Evolutionary conservation across 2,329 filamentous ascomycete genomes (phyloP).

Genomic region (Ophiobolus disseminans): DNA sequence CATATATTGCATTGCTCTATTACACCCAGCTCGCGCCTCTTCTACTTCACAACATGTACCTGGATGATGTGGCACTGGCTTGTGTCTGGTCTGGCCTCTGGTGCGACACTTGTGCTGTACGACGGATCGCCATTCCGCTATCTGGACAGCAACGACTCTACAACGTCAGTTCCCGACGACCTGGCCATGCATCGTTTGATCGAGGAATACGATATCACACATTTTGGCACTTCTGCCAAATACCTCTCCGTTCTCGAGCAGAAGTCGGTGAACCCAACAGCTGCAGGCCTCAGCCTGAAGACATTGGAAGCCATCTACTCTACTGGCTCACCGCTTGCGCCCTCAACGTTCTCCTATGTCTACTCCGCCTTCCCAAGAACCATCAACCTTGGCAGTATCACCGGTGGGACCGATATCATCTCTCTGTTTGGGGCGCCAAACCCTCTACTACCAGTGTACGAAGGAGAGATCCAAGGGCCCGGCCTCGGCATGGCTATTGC

Average conservation of each 20-base stretch:
- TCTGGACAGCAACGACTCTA: constrained; percentile 47
- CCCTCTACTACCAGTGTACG: constrained; percentile 57
- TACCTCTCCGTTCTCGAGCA: constrained; percentile 92
- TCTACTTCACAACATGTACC: constrained; percentile 93
- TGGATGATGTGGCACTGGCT: constrained; percentile 99
- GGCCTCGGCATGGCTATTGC: constrained; percentile 60
- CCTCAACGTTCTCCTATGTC: constrained; percentile 90
- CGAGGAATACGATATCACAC: constrained; percentile 80
- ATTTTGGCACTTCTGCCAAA: constrained; percentile 94
- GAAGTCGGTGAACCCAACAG: constrained; percentile 54
- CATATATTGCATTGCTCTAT: constrained; percentile 88
- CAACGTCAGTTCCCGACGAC: constrained; percentile 68
- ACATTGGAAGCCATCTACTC: constrained; percentile 86
- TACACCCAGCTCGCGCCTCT: constrained; percentile 72
- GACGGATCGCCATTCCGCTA: constrained; percentile 86
- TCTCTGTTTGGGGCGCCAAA: constrained; percentile 91
- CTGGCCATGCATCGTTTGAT: constrained; percentile 84
- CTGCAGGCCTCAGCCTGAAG: constrained; percentile 59
- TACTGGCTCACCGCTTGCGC: constrained; percentile 88
- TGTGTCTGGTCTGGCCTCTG: constrained; percentile 81
- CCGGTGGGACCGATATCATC: constrained; percentile 95
- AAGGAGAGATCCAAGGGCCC: constrained; percentile 58
- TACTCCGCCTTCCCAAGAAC: constrained; percentile 80
- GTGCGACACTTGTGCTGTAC: constrained; percentile 85
- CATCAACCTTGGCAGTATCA: constrained; percentile 92